Conservation (phyloP, 1,284 basidiomycete genomes). For the Fomes fomentarius region DNA sequence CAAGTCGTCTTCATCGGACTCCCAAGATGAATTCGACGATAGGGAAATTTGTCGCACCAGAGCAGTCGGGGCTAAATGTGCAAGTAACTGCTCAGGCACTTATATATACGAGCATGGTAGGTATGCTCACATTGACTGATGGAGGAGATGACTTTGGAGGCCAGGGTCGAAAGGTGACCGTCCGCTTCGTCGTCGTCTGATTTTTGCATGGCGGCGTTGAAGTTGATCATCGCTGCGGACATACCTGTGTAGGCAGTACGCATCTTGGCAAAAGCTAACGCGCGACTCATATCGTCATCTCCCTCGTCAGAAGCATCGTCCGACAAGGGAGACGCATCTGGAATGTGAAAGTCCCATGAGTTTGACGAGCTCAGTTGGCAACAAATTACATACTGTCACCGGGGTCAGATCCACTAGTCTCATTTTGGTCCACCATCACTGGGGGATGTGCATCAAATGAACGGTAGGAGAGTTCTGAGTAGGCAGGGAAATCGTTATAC, state of each 20-base stretch:
- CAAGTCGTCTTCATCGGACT: not conserved
- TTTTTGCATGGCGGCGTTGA: not conserved
- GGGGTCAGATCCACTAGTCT: too few species aligned
- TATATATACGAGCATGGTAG: too few species aligned
- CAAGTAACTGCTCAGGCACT: too few species aligned
- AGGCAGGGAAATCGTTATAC: not conserved
- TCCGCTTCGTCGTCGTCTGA: not conserved
- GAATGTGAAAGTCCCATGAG: too few species aligned
- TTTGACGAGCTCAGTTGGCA: too few species aligned
- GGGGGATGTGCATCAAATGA: too few species aligned
- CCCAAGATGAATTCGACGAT: not conserved
- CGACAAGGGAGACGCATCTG: not conserved
- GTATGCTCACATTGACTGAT: conserved; percentile 5
- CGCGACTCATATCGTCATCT: not conserved
- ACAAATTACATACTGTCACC: too few species aligned
- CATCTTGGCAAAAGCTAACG: conserved; percentile 8
- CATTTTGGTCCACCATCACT: too few species aligned
- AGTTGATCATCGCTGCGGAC: conserved; percentile 3
- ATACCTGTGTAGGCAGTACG: conserved; percentile 6
- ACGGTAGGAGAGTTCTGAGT: not conserved
- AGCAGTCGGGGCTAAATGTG: conserved; percentile 10
- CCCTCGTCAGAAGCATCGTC: not conserved
- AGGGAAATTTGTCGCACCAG: conserved; percentile 2
- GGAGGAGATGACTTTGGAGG: conserved; percentile 1
- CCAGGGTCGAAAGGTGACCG: not conserved